Percentiles rank a stretch among this genome's conserved stretches.
Conservation (phyloP, 2,329 filamentous ascomycete genomes). For the Fusarium dimerum region DNA sequence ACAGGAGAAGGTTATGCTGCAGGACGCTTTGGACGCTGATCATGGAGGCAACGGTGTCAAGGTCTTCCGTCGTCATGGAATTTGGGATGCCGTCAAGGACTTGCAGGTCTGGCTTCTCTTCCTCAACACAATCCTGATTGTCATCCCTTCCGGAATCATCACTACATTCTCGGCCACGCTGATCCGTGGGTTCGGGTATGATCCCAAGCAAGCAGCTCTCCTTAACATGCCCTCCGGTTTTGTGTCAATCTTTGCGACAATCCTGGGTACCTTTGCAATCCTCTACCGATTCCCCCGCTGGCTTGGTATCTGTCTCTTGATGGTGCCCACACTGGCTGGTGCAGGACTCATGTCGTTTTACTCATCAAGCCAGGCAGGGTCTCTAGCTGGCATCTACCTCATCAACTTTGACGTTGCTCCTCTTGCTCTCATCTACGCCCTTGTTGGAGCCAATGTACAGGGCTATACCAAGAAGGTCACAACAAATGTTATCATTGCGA, state of each 20-base stretch:
- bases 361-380: slow-evolving; percentile 31
- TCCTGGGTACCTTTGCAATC: slow-evolving; percentile 25
- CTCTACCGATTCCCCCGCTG: slow-evolving; percentile 30
- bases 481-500: slow-evolving; percentile 8
- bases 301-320: slow-evolving; percentile 26
- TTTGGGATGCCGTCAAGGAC: slow-evolving; percentile 43
- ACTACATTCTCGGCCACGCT: slow-evolving; percentile 33
- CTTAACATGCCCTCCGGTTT: slow-evolving; percentile 40
- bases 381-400: slow-evolving; percentile 30
- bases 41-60: slow-evolving; percentile 43
- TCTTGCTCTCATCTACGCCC: slow-evolving; percentile 53
- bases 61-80: slow-evolving; percentile 40
- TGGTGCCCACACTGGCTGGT: slow-evolving; percentile 26
- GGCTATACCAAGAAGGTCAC: slow-evolving; percentile 46
- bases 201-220: slow-evolving; percentile 42
- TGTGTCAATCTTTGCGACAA: slow-evolving; percentile 21
- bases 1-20: slow-evolving; percentile 42
- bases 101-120: slow-evolving; percentile 44
- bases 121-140: slow-evolving; percentile 25
- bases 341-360: slow-evolving; percentile 31
- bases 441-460: slow-evolving; percentile 49
- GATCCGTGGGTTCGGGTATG: slow-evolving; percentile 38
- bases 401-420: slow-evolving; percentile 50
- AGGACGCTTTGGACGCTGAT: slow-evolving; percentile 58
- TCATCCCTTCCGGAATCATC: slow-evolving; percentile 36